Evolutionary conservation across 2,329 filamentous ascomycete genomes (phyloP).

Genomic region (Colletotrichum camelliae): DNA sequence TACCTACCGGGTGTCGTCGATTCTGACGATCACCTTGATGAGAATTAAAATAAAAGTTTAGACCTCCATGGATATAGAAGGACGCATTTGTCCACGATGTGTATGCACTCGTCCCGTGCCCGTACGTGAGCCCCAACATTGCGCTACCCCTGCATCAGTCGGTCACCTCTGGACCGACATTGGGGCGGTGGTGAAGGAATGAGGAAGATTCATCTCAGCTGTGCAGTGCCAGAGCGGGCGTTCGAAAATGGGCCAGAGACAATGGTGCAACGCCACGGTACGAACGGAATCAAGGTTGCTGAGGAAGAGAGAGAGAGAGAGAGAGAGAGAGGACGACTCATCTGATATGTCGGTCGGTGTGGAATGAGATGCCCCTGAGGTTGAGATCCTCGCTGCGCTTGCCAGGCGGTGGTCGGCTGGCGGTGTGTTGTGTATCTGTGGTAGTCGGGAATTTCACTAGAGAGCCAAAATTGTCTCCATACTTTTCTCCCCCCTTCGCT

Average conservation of each 20-base stretch:
- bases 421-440: neutral
- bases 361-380: neutral
- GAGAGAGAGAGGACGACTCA: neutral
- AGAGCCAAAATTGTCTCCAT: neutral
- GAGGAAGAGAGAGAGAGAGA: neutral
- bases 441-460: neutral
- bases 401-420: neutral
- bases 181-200: neutral
- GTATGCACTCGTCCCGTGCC: neutral
- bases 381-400: neutral
- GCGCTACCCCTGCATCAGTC: neutral
- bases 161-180: neutral
- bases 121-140: neutral
- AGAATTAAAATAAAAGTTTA: neutral
- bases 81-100: neutral
- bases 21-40: neutral
- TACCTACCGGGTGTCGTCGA: neutral
- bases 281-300: neutral
- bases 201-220: neutral
- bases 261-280: neutral
- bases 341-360: neutral
- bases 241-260: neutral
- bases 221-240: neutral
- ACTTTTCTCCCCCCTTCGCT: neutral
- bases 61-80: neutral